Base-by-base conservation (phyloP, 805 yeast species). In the Wickerhamiella occidentalis region DNA sequence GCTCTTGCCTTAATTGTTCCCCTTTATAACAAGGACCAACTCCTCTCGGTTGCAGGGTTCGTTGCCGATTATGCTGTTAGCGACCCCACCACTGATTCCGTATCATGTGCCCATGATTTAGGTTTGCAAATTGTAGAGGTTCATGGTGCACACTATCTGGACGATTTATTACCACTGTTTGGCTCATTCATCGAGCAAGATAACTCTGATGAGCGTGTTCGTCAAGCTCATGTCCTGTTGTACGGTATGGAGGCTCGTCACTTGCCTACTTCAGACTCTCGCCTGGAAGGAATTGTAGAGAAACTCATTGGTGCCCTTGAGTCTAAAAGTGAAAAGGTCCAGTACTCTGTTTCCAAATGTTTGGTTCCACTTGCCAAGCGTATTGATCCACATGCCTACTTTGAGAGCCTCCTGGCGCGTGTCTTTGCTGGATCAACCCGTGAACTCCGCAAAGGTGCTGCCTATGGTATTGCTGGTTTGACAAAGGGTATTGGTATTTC, bases 221-320 rank as follows among this genome's bases (percentile, higher is more conserved):
- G 41, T 2, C 46, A 47, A 37, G 53, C 55, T 18, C 51, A 55
- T 22, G 84, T 92, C 57, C 82, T 92, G 51, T 69, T 90, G 41
- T 92, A 90, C 60, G 98, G 98, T 57, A 78, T 92, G 3, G 74
- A 88, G 54, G 97, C 95, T 1, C 82, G 83, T 52, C 95, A 92
- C 68, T 73, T 92, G 64, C 69, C 75, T 13, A 58, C 75, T 0
- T 65, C 73, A 19, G 98, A 92, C 60, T 58, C 71, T 1, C 76
- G 96, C 62, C 69, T 88, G 46, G 54, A 56, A 6, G 67, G 71
- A 13, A 83, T 86, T 55, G 77, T 85, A 37, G 79, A 78, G 25
- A 73, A 87, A 58, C 69, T 92, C 54, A 61, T 92, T 33, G 70
- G 71, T 40, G 84, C 97, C 1, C 70, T 92, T 5, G 83, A 80